A percentile compares a stretch with the other conserved stretches of the same genome.
phyloP scores from a whole-genome alignment of 768 basidiomycete genomes.

The Tricholoma hemisulphureum region DNA sequence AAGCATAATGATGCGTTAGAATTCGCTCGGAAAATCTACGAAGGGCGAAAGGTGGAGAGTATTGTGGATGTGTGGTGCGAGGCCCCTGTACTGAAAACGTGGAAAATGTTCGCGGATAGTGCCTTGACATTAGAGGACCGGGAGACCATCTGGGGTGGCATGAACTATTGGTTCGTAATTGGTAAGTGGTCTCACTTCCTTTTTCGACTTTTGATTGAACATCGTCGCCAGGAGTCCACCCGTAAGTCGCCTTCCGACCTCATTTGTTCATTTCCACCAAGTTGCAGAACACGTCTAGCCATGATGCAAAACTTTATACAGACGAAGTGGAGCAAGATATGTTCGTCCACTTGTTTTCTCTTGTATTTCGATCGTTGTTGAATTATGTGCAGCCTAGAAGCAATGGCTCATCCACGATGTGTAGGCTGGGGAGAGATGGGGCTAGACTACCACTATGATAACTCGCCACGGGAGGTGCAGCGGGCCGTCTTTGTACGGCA shows the following conservation, averaged over 20 bases:
- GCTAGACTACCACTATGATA: slow-evolving; percentile 81
- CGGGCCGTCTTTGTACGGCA: slow-evolving; percentile 66
- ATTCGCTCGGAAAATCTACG: slow-evolving; percentile 64
- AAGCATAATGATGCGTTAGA: slow-evolving; percentile 58
- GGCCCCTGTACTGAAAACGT: slow-evolving; percentile 59
- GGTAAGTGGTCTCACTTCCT: slow-evolving; percentile 42
- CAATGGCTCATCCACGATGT: slow-evolving; percentile 77
- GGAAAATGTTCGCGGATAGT: slow-evolving; percentile 75
- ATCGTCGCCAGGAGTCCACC: slow-evolving; percentile 58
- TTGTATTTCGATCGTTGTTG: neutral
- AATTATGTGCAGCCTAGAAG: slow-evolving; percentile 51
- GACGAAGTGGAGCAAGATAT: slow-evolving; percentile 68
- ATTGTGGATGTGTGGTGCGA: slow-evolving; percentile 92
- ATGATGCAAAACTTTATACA: slow-evolving; percentile 68
- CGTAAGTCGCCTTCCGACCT: slow-evolving; percentile 42
- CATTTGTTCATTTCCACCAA: neutral
- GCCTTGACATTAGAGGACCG: slow-evolving; percentile 53
- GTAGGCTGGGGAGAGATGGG: slow-evolving; percentile 91
- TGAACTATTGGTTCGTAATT: slow-evolving; percentile 83
- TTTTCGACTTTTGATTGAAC: neutral
- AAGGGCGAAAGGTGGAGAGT: slow-evolving; percentile 53
- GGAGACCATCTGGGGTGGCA: slow-evolving; percentile 56
- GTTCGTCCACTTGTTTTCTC: slow-evolving; percentile 34
- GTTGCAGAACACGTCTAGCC: slow-evolving; percentile 40
- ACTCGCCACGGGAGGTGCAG: slow-evolving; percentile 70